Base-by-base conservation (phyloP, 306 rosid species). In the Trifolium dubium region DNA sequence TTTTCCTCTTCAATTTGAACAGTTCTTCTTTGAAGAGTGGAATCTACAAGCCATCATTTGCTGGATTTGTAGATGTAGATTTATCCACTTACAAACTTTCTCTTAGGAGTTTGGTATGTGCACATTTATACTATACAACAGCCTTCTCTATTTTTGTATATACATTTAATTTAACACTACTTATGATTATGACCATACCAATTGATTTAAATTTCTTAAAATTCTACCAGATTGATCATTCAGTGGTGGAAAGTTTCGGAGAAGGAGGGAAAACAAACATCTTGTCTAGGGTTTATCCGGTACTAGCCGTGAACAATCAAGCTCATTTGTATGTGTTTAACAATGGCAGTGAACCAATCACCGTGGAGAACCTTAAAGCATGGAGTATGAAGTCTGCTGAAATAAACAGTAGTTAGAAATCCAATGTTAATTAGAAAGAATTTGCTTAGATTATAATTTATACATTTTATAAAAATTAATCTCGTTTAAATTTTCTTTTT, bases 211-310 rank as follows among this genome's bases (percentile, higher is more conserved):
- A 29, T 56, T 61, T 50, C 1, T 15, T 18, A 58, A 0, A 15
- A 66, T 6, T 67, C 15, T 64, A n/a, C 0, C 82, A 94, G 98
- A 89, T 91, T 77, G 99, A 94, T 85, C 96, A 89, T 49, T 94
- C 97, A 0, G 92, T 92, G 3, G 96, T 94, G 64, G 96, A 92
- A 55, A 94, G 88, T 64, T 91, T 85, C 59, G 98, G 90, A 69
- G 92, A 69, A 5, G 88, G 87, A 75, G 98, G 96, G 7, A 91
- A 80, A 82, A 88, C 97, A 58, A 85, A 88, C 80, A 88, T 94
- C 11, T 77, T 88, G 37, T 84, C 96, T 0, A 88, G 98, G 72
- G 95, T 91, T 59, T 94, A 91, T 79, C 98, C 98, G 4, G 55
- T 14, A 2, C 40, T 83, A 8, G 97, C 97, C 5, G 84, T 89